phyloP scores from a whole-genome alignment of 2,329 filamentous ascomycete species.

The Cytospora piceae region DNA sequence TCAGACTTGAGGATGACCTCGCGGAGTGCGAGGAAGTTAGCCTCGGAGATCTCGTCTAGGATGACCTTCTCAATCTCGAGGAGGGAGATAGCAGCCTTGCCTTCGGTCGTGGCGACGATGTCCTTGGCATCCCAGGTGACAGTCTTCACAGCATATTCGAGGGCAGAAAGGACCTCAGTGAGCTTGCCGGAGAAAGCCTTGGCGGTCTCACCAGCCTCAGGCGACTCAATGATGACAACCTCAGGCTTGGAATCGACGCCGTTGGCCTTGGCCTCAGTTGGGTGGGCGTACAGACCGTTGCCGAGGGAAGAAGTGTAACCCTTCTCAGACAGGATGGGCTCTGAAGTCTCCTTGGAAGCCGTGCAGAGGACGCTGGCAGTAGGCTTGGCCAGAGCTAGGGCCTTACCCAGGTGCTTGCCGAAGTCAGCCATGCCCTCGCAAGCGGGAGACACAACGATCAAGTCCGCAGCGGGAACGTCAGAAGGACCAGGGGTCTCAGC shows the following conservation, averaged over 20 bases:
- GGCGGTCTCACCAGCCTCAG: conserved; percentile 8
- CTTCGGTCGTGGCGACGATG: conserved; percentile 15
- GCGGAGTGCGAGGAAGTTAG: conserved; percentile 22
- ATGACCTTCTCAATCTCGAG: conserved; percentile 24
- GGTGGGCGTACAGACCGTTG: conserved; percentile 19
- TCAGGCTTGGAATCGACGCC: conserved; percentile 22
- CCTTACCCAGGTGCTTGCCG: conserved; percentile 19
- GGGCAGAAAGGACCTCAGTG: conserved; percentile 16
- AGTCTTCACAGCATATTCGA: conserved; percentile 22
- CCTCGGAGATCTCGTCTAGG: conserved; percentile 22
- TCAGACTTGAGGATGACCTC: conserved; percentile 20
- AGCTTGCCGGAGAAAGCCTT: conserved; percentile 22
- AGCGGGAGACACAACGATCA: conserved; percentile 24
- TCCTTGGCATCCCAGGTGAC: conserved; percentile 18
- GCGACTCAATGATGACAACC: conserved; percentile 24
- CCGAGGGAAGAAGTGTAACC: conserved; percentile 19
- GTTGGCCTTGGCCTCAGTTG: conserved; percentile 16
- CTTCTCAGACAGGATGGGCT: conserved; percentile 11
- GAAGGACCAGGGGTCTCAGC: conserved; percentile 21
- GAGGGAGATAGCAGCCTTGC: conserved; percentile 20
- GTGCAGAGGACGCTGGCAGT: conserved; percentile 23
- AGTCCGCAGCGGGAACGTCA: conserved; percentile 19
- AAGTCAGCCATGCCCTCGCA: conserved; percentile 2
- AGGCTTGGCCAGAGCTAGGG: conserved; percentile 20
- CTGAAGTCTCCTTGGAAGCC: conserved; percentile 8